Conservation (phyloP, 2,329 filamentous ascomycete genomes). For the Mollisia scopiformis region DNA sequence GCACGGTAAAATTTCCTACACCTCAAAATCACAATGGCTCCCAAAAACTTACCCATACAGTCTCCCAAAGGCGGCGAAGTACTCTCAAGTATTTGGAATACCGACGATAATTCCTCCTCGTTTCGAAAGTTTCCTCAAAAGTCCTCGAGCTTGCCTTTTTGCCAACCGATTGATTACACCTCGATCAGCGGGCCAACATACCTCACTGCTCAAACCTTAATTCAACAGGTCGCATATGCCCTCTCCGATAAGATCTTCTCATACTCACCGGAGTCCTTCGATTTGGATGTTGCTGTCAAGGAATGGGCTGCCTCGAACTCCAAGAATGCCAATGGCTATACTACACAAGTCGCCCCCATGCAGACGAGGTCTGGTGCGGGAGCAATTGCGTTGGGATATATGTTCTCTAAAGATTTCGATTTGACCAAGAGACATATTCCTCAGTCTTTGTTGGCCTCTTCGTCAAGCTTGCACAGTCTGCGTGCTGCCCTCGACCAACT, state of each 20-base stretch:
- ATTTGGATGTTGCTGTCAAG: slow-evolving; percentile 82
- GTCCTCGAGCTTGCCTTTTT: slow-evolving; percentile 60
- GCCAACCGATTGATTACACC: slow-evolving; percentile 54
- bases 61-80: slow-evolving; percentile 31
- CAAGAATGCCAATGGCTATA: slow-evolving; percentile 80
- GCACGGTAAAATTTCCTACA: slow-evolving; percentile 18
- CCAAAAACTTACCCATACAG: slow-evolving; percentile 19
- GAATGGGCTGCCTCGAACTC: slow-evolving; percentile 73
- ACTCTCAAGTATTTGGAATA: slow-evolving; percentile 36
- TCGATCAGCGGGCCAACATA: slow-evolving; percentile 87
- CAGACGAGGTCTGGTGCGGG: slow-evolving; percentile 90
- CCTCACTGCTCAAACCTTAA: slow-evolving; percentile 86
- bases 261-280: slow-evolving; percentile 92
- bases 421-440: slow-evolving; percentile 87
- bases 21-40: background rate
- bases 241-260: slow-evolving; percentile 97
- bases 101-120: slow-evolving; percentile 25
- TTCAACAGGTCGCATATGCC: slow-evolving; percentile 94
- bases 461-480: slow-evolving; percentile 78
- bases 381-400: slow-evolving; percentile 89
- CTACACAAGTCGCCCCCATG: slow-evolving; percentile 76
- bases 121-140: slow-evolving; percentile 34
- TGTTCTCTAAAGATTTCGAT: slow-evolving; percentile 97
- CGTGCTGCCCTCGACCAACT: slow-evolving; percentile 89
- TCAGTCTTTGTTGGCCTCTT: slow-evolving; percentile 87